Conservation (phyloP, 495 filamentous ascomycete species). For the Physcia stellaris region DNA sequence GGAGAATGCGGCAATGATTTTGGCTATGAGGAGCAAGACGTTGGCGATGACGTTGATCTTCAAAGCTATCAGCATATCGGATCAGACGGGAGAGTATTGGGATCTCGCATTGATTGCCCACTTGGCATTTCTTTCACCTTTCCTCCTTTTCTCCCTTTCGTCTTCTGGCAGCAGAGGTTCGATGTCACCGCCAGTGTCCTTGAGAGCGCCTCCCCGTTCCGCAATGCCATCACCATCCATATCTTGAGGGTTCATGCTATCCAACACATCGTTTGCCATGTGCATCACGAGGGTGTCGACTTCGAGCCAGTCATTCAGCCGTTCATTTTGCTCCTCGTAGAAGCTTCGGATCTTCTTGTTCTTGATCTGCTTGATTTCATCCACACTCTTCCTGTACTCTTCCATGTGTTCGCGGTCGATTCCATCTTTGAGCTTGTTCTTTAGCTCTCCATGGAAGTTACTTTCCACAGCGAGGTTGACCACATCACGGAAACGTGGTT, state of each 20-base stretch:
- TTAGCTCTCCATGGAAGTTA: slow-evolving; percentile 19
- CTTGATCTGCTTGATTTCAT: slow-evolving; percentile 32
- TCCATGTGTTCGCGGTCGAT: slow-evolving; percentile 27
- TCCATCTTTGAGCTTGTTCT: slow-evolving; percentile 29
- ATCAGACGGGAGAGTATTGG: neutral
- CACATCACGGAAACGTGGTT: slow-evolving; percentile 9
- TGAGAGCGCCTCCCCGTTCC: slow-evolving; percentile 27
- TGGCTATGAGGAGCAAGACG: slow-evolving; percentile 57
- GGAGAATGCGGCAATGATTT: slow-evolving; percentile 59
- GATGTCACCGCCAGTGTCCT: slow-evolving; percentile 24
- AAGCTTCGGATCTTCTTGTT: slow-evolving; percentile 32
- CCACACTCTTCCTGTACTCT: slow-evolving; percentile 28
- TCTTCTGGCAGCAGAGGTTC: slow-evolving; percentile 33
- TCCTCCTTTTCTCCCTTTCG: slow-evolving; percentile 27
- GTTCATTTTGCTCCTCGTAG: slow-evolving; percentile 35
- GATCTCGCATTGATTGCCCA: slow-evolving; percentile 36
- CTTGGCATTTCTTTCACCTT: slow-evolving; percentile 24
- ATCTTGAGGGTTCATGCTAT: slow-evolving; percentile 35
- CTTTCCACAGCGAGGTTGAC: slow-evolving; percentile 9
- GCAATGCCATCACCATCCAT: slow-evolving; percentile 32
- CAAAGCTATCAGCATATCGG: slow-evolving; percentile 17
- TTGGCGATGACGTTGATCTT: slow-evolving; percentile 78
- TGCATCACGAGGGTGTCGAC: slow-evolving; percentile 35
- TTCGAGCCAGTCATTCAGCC: slow-evolving; percentile 37
- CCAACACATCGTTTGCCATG: slow-evolving; percentile 37